Evolutionary conservation across 129 eudicot genomes (phyloP).

Genomic region (Saussurea involucrata): DNA sequence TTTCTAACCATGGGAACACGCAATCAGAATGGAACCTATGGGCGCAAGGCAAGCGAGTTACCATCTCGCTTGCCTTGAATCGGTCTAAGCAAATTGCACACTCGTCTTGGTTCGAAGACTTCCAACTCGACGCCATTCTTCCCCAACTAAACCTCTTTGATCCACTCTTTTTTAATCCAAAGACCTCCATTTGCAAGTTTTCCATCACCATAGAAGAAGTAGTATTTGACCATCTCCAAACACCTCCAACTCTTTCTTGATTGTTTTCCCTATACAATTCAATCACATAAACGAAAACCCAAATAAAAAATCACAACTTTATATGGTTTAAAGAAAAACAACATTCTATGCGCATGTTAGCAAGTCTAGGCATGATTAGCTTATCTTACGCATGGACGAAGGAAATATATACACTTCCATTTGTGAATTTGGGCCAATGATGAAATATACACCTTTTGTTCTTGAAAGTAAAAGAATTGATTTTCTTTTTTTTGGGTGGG

Average conservation of each 20-base stretch:
- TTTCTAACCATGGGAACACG: slow-evolving; percentile 49
- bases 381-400: not conserved
- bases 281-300: not conserved
- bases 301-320: not conserved
- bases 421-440: not conserved
- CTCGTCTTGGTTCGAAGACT: slow-evolving; percentile 38
- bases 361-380: not conserved
- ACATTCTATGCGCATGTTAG: slow-evolving; percentile 1
- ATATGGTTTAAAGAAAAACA: not conserved
- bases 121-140: slow-evolving; percentile 41
- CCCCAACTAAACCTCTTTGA: slow-evolving; percentile 57
- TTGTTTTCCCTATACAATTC: slow-evolving; percentile 15
- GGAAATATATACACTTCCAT: not conserved
- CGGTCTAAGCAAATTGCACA: slow-evolving; percentile 52
- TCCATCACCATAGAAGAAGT: not conserved
- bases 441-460: not conserved
- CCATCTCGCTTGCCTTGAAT: slow-evolving; percentile 30
- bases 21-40: slow-evolving; percentile 53
- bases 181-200: slow-evolving; percentile 38
- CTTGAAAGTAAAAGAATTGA: not conserved
- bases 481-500: not conserved
- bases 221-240: slow-evolving; percentile 16
- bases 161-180: slow-evolving; percentile 46
- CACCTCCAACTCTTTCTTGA: slow-evolving; percentile 13
- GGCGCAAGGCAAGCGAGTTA: slow-evolving; percentile 39